Percentiles rank a stretch among this genome's conserved stretches.
Conservation (phyloP, 306 rosid species). For the Ammopiptanthus mongolicus region DNA sequence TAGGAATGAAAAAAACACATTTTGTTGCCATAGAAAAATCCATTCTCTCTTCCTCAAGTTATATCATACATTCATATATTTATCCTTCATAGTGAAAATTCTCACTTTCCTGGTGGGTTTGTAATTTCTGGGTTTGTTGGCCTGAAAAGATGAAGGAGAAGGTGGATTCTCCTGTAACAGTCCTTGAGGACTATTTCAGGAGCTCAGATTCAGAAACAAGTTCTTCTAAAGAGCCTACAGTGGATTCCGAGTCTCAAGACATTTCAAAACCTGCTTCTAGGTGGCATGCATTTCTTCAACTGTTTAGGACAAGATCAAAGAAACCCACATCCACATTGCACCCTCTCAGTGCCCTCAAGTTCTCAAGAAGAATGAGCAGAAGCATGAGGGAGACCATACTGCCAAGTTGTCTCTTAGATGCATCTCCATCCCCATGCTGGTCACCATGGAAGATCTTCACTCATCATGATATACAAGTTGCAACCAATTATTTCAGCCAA, state of each 20-base stretch:
- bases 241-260: conserved; percentile 27
- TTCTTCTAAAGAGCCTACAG: conserved; percentile 48
- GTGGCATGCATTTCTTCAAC: conserved; percentile 51
- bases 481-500: conserved; percentile 68
- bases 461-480: conserved; percentile 60
- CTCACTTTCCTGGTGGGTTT: conserved; percentile 26
- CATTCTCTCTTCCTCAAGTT: conserved; percentile 1
- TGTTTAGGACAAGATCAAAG: conserved; percentile 53
- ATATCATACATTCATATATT: background rate
- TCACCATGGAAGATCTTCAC: conserved; percentile 85
- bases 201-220: conserved; percentile 81
- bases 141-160: conserved; percentile 56
- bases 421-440: conserved; percentile 34
- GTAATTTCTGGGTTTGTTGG: background rate
- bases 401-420: conserved; percentile 41
- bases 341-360: conserved; percentile 42
- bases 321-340: conserved; percentile 43
- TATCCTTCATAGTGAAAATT: conserved; percentile 5
- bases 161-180: conserved; percentile 66
- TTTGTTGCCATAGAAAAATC: background rate
- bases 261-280: conserved; percentile 38
- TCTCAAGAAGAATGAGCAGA: conserved; percentile 63
- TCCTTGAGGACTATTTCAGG: conserved; percentile 81
- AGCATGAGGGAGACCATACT: conserved; percentile 57
- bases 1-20: background rate